Conservation (phyloP, 306 rosid species). For the Luffa acutangula region DNA sequence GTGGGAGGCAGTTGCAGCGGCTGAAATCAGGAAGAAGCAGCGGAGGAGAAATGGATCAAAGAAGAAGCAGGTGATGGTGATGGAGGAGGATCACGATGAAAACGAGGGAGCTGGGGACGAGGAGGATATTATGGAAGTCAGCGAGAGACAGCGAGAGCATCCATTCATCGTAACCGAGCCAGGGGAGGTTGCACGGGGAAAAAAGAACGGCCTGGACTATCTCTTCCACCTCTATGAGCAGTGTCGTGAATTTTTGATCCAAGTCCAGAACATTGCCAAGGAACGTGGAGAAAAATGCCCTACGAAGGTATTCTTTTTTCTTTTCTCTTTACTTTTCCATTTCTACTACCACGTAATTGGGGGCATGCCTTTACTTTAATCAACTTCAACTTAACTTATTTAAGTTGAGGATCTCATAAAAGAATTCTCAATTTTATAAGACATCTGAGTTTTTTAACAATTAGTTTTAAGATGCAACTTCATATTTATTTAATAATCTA, state of each 20-base stretch:
- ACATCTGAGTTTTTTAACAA: no score
- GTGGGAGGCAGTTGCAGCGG: conserved; percentile 25
- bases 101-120: conserved; percentile 25
- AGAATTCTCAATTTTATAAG: no score
- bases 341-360: background rate
- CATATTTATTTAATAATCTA: no score
- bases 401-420: no score
- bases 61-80: conserved; percentile 8
- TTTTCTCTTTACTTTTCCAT: background rate
- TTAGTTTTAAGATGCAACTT: no score
- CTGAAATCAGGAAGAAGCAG: conserved; percentile 32
- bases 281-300: conserved; percentile 98
- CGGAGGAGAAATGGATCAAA: conserved; percentile 26
- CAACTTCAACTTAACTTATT: background rate
- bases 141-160: conserved; percentile 80
- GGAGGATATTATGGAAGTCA: conserved; percentile 20
- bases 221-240: conserved; percentile 88
- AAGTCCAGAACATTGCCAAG: conserved; percentile 78
- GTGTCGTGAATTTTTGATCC: conserved; percentile 79
- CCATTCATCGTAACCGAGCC: conserved; percentile 96
- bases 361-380: background rate
- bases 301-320: conserved; percentile 49
- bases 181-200: conserved; percentile 98
- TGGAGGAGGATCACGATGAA: conserved; percentile 13
- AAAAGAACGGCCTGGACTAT: conserved; percentile 92